Conservation (phyloP, 192 early-diverging fungal species). For the Globomyces pollinis-pini region DNA sequence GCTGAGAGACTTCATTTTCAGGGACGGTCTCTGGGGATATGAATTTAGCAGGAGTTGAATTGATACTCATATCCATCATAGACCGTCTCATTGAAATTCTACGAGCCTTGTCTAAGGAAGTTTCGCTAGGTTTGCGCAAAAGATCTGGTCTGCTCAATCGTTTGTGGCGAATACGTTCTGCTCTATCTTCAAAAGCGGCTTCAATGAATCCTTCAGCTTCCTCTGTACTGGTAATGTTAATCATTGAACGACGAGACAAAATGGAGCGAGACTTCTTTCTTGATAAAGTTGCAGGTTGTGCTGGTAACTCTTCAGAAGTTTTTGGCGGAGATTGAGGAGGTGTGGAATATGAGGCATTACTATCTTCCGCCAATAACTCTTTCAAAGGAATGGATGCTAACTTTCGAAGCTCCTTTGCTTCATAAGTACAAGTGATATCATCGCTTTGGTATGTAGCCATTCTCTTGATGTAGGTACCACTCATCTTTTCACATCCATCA, state of each 20-base stretch:
- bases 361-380: background rate
- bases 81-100: background rate
- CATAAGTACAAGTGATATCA: slow-evolving; percentile 38
- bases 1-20: background rate
- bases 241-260: background rate
- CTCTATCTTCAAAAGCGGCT: slow-evolving; percentile 5
- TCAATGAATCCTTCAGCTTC: background rate
- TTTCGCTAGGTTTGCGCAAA: no score
- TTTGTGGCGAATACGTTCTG: background rate
- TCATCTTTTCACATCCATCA: slow-evolving; percentile 41
- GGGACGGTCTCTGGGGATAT: background rate
- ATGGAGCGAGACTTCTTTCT: slow-evolving; percentile 1
- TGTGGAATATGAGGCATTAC: background rate
- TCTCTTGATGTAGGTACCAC: slow-evolving; percentile 25
- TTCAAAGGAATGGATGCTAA: slow-evolving; percentile 1
- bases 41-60: background rate
- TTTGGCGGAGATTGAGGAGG: slow-evolving; percentile 15
- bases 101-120: background rate
- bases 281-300: background rate
- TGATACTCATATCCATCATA: background rate
- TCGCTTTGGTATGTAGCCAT: slow-evolving; percentile 29
- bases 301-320: background rate
- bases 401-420: slow-evolving; percentile 11
- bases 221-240: background rate
- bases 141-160: background rate